Evolutionary conservation across 805 yeast species (phyloP), one percentile per base, ranked within the genome.

Genomic region (Metschnikowia amazonensis): DNA sequence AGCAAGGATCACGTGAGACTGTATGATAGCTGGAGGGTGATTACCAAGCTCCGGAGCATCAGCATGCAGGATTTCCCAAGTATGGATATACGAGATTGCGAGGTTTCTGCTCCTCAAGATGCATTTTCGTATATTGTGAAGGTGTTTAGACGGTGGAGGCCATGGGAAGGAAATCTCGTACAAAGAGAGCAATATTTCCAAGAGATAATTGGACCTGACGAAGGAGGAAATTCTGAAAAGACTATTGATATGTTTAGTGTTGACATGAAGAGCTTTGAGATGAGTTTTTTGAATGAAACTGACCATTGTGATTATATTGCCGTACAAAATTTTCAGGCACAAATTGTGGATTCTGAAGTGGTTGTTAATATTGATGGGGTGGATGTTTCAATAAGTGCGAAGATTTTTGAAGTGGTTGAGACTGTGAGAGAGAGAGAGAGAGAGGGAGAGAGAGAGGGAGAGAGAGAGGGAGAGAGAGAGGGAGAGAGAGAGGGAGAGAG

Each of bases 1-100:
- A 76, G 83, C 2, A 72, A 75, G 16, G 77, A 81, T 20, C 97
- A 90, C 64, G 80, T 89, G 1, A 71, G 99, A 51, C 79, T 83
- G 20, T 79, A 81, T 49, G 87, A 89, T 53, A 81, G 95, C 56
- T 94, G 99, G 99, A 86, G 88, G 56, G 76, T 90, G 17, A 70
- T 88, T 35, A 80, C 89, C 1, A 74, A 96, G 30, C 64, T 94
- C 35, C 74, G 97, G 25, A 95, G 92, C 60, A 78, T 90, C 18
- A 39, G 43, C 62, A 81, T 31, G 69, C 77, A 4, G 70, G 72
- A 50, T 63, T 86, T 5, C 90, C 95, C 0, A 47, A 49, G 86
- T 51, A 59, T 2, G 50, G 46, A 0, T 58, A 60, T 1, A 62
- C 67, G 4, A 69, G 72, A 32, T 38, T 56, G 1, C 44, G 53